phyloP scores from a whole-genome alignment of 1,284 basidiomycete species.

The Ustilago xerochloae region DNA sequence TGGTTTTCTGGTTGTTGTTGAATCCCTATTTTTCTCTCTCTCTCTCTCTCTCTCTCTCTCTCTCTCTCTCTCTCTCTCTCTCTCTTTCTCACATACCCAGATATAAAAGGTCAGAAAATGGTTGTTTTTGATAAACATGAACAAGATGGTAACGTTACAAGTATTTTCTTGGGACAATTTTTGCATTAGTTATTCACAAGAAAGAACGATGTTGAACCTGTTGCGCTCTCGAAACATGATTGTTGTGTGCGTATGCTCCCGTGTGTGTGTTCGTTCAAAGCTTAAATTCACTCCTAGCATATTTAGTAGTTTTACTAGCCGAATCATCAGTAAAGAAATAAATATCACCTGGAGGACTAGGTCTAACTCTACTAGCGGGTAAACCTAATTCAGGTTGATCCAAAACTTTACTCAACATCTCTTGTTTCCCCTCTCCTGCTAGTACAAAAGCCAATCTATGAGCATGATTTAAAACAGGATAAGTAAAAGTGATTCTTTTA shows the following conservation, averaged over 20 bases:
- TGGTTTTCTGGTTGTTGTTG: constrained; percentile 22
- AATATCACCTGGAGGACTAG: constrained; percentile 77
- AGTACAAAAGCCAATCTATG: constrained; percentile 86
- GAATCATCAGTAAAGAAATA: constrained; percentile 66
- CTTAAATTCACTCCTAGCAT: constrained; percentile 55
- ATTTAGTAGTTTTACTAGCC: constrained; percentile 55
- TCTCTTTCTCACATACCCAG: neutral
- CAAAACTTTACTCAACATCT: constrained; percentile 79
- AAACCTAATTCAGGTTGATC: constrained; percentile 84
- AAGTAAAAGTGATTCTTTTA: constrained; percentile 75
- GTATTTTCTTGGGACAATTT: too few species aligned
- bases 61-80: neutral
- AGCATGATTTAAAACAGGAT: constrained; percentile 72
- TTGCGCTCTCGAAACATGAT: neutral
- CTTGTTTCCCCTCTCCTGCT: constrained; percentile 83
- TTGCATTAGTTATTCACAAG: too few species aligned
- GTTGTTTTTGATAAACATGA: neutral
- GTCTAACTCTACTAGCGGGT: constrained; percentile 84
- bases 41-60: neutral
- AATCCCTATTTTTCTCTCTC: neutral
- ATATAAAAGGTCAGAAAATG: neutral
- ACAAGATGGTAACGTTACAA: too few species aligned
- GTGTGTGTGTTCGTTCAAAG: constrained; percentile 17
- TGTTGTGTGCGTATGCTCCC: neutral
- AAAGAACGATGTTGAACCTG: too few species aligned